Conservation (phyloP, 2,329 filamentous ascomycete species). For the Ciborinia camelliae region DNA sequence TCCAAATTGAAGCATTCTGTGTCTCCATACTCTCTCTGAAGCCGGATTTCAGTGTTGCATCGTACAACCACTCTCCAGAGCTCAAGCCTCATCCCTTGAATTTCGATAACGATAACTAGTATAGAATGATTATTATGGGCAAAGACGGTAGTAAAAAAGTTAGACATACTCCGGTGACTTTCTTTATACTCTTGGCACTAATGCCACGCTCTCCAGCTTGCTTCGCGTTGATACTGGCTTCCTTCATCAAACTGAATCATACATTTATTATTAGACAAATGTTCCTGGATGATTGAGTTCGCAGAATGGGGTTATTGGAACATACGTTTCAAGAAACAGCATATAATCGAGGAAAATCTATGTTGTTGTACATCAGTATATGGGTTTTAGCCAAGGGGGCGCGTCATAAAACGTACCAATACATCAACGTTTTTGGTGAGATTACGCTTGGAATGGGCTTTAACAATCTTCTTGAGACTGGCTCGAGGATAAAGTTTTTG, state of each 20-base stretch:
- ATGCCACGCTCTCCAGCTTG: slow-evolving; percentile 69
- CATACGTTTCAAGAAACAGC: slow-evolving; percentile 68
- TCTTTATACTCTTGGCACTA: slow-evolving; percentile 72
- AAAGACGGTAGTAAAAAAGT: background rate
- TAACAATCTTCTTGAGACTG: slow-evolving; percentile 84
- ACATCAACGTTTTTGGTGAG: slow-evolving; percentile 85
- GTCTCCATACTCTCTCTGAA: background rate
- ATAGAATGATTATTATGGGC: slow-evolving; percentile 1
- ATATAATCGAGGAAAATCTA: slow-evolving; percentile 84
- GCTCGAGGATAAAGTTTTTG: slow-evolving; percentile 79
- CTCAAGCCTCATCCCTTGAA: slow-evolving; percentile 17
- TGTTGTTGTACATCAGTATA: slow-evolving; percentile 17
- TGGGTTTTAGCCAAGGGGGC: slow-evolving; percentile 19
- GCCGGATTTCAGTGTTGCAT: background rate
- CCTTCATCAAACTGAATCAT: slow-evolving; percentile 64
- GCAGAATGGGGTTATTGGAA: background rate
- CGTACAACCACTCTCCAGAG: background rate
- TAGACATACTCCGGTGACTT: slow-evolving; percentile 66
- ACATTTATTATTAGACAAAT: slow-evolving; percentile 18
- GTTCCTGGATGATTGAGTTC: background rate
- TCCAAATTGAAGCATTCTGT: background rate
- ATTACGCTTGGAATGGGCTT: slow-evolving; percentile 77
- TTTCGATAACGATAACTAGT: slow-evolving; percentile 15
- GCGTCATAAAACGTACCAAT: slow-evolving; percentile 53
- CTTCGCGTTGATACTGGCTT: slow-evolving; percentile 73